A percentile compares a stretch with the other conserved stretches of the same genome.
Evolutionary conservation across 2,329 filamentous ascomycete species (phyloP).

Genomic region (Stromatinia cepivora): DNA sequence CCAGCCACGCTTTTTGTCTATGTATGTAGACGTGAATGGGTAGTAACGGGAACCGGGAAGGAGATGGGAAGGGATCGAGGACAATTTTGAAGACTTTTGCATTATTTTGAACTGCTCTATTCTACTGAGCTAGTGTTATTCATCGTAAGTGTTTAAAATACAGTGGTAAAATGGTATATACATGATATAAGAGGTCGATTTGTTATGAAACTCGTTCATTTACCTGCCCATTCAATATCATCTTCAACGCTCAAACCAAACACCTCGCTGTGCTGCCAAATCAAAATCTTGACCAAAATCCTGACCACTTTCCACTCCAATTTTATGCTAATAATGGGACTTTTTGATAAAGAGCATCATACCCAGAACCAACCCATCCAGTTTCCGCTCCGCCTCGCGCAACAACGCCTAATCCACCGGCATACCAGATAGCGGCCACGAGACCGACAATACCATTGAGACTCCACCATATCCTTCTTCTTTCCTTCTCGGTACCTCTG

Average conservation of each 20-base stretch:
- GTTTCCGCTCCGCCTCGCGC: conserved; percentile 66
- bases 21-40: neutral
- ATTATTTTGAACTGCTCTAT: neutral
- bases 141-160: neutral
- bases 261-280: conserved; percentile 10
- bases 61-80: neutral
- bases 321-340: conserved; percentile 54
- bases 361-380: conserved; percentile 79
- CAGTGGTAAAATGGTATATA: conserved; percentile 12
- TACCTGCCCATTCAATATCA: neutral
- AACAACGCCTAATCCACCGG: conserved; percentile 76
- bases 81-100: neutral
- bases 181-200: neutral
- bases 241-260: neutral
- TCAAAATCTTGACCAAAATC: neutral
- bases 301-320: neutral
- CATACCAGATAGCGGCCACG: conserved; percentile 71
- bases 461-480: conserved; percentile 67
- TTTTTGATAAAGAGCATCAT: conserved; percentile 69
- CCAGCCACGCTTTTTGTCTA: no score
- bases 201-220: neutral
- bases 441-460: conserved; percentile 65
- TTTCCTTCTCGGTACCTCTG: conserved; percentile 51
- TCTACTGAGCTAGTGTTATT: neutral
- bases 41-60: no score